A percentile compares a stretch with the other conserved stretches of the same genome.
Evolutionary conservation across 1,139 yeast species (phyloP).

Genomic region (Lodderomyces theae): DNA sequence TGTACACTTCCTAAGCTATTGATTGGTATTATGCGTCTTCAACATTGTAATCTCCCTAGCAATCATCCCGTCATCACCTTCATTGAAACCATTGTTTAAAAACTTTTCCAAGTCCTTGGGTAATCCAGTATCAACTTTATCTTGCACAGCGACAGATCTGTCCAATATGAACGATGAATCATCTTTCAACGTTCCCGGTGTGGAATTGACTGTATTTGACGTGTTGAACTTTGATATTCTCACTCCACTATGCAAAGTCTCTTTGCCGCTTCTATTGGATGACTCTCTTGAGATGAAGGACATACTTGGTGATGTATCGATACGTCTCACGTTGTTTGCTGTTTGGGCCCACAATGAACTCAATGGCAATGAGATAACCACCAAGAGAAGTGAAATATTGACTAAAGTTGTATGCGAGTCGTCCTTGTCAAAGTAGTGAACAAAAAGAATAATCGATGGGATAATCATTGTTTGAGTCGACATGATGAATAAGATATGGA

Average conservation of each 20-base stretch:
- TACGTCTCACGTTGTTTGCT: conserved; percentile 36
- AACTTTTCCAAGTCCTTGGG: conserved; percentile 15
- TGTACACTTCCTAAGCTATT: neutral
- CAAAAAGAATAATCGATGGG: conserved; percentile 67
- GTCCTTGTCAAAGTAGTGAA: conserved; percentile 35
- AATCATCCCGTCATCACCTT: conserved; percentile 10
- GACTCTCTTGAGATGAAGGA: conserved; percentile 18
- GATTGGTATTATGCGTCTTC: conserved; percentile 1
- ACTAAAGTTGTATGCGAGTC: conserved; percentile 17
- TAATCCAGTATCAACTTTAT: conserved; percentile 10
- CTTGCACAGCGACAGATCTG: conserved; percentile 1
- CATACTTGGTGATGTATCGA: conserved; percentile 19
- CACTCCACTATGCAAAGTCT: conserved; percentile 10
- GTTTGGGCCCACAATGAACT: conserved; percentile 85
- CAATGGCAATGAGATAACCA: conserved; percentile 70
- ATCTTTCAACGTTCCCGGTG: conserved; percentile 11
- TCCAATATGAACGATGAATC: conserved; percentile 8
- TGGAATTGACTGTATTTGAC: conserved; percentile 1
- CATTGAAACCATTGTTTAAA: conserved; percentile 7
- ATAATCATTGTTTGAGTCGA: conserved; percentile 76
- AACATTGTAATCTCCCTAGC: conserved; percentile 11
- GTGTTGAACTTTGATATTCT: conserved; percentile 8
- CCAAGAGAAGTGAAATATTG: conserved; percentile 28
- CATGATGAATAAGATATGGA: conserved; percentile 79
- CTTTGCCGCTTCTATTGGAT: conserved; percentile 9